Evolutionary conservation across 2,329 filamentous ascomycete genomes (phyloP), one percentile per base, ranked within the genome.

Genomic region (Verticillium tricorpus): DNA sequence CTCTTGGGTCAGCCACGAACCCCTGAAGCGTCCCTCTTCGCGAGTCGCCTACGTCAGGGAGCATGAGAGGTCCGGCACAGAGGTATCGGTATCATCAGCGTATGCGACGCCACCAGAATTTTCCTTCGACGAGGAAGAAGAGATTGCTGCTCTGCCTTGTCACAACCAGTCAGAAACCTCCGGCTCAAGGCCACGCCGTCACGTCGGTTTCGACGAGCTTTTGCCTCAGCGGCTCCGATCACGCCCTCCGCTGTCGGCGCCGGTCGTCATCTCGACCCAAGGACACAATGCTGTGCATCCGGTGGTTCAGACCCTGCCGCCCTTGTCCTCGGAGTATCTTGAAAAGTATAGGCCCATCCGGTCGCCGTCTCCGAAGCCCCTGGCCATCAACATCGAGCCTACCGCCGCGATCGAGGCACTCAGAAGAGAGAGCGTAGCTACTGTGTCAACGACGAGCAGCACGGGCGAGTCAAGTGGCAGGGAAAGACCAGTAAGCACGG

Each of bases 1-100:
- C 6, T 72, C 73, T 0, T 73, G 71, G 60, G 69, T 79, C 22
- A 72, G 69, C 52, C 69, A 75, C 56, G 76, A 80, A 63, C 74
- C 77, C 7, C 67, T 80, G 39, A 73, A 73, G 40, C 71, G 76
- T 0, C 77, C 77, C 0, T 77, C 76, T 1, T 77, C 75, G 5
- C 69, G 71, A 17, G 63, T 74, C n/a, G 64, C 64, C 17, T 58
- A 28, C 57, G 39, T 55, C 60, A 52, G 31, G 31, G 57, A 64
- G 28, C 59, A 61, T 22, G 66, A 65, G 34, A 64, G 62, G 35
- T 69, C 67, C 15, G 67, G 67, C 7, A 66, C 56, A 39, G 67
- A 59, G n/a, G n/a, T 25, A 11, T 52, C 45, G 54, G 65, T 57
- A 35, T 69, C 67, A 54, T 70, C 69, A 2, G 65, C 65, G 17